Conservation (phyloP, 257 asterid species). For the Forsythia suspensa region DNA sequence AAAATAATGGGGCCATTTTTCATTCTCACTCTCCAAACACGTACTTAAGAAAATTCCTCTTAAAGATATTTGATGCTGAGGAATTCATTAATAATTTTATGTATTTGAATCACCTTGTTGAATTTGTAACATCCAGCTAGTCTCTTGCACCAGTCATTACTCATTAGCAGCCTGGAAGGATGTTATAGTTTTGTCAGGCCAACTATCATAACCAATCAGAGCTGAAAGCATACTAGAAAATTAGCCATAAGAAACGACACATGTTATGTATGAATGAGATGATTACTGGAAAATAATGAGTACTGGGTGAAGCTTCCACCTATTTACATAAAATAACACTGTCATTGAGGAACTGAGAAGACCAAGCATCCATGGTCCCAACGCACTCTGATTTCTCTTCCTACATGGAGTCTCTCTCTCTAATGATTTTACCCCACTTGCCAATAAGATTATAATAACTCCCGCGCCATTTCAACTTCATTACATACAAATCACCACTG, state of each 20-base stretch:
- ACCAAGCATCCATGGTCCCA: conserved; percentile 59
- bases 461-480: conserved; percentile 56
- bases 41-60: background rate
- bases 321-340: conserved; percentile 22
- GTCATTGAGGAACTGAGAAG: conserved; percentile 51
- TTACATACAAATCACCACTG: conserved; percentile 46
- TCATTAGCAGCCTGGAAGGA: conserved; percentile 17
- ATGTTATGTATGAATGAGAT: background rate
- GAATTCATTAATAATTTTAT: conserved; percentile 22
- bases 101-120: conserved; percentile 24
- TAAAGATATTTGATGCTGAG: background rate
- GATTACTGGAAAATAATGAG: conserved; percentile 9
- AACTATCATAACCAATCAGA: conserved; percentile 17
- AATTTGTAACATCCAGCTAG: conserved; percentile 22
- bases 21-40: background rate
- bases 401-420: conserved; percentile 52
- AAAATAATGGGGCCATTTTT: background rate
- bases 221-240: background rate
- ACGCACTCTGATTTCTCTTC: conserved; percentile 52
- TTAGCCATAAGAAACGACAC: background rate
- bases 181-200: conserved; percentile 24
- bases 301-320: conserved; percentile 27
- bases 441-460: conserved; percentile 54
- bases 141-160: conserved; percentile 16
- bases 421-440: conserved; percentile 57